phyloP scores from a whole-genome alignment of 1,284 basidiomycete genomes.

The Austroboletus novae-zelandiae region DNA sequence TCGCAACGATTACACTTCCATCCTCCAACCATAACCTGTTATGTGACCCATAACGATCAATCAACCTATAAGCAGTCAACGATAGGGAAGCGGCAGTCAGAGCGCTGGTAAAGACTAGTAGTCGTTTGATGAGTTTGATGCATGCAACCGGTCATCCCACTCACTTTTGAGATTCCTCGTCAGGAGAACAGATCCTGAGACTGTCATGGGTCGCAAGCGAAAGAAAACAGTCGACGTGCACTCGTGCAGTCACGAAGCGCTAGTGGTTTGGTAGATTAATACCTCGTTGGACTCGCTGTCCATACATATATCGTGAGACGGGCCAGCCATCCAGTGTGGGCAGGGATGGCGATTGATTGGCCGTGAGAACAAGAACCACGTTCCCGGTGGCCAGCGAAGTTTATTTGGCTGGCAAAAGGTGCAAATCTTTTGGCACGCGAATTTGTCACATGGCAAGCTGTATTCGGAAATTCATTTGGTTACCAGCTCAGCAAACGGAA shows the following conservation, averaged over 20 bases:
- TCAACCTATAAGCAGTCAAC: constrained; percentile 10
- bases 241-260: background rate
- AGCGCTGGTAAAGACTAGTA: constrained; percentile 16
- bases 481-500: background rate
- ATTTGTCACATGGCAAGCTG: background rate
- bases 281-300: background rate
- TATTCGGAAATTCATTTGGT: background rate
- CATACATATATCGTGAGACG: background rate
- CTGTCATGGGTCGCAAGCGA: background rate
- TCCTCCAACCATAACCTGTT: constrained; percentile 22
- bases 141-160: background rate
- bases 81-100: constrained; percentile 7
- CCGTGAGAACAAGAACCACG: background rate
- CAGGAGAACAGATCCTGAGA: background rate
- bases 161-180: constrained; percentile 15
- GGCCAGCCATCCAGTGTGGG: constrained; percentile 15
- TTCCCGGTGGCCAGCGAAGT: background rate
- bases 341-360: background rate
- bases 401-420: background rate
- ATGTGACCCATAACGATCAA: constrained; percentile 1
- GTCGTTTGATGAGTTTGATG: background rate
- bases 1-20: constrained; percentile 11
- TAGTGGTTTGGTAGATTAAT: background rate
- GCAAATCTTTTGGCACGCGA: background rate
- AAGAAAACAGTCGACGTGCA: background rate